These are phyloP conservation scores for Rhizopogon vulgaris DNA, from an alignment of 768 basidiomycete genomes.

Conservation along the genomic window DNA sequence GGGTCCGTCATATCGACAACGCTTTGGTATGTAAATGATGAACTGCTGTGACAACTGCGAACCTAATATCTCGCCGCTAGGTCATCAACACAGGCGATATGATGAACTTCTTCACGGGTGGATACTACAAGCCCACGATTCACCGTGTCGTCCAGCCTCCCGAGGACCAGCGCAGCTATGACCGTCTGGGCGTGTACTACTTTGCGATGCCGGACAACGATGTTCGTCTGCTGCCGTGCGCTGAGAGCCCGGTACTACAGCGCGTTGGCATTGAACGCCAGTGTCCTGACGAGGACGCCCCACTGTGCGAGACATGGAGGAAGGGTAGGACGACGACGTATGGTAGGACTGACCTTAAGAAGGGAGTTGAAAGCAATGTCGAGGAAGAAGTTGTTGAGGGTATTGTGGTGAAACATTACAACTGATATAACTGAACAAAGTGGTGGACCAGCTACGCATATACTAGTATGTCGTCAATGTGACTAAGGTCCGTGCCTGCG, in stretches of 20 bases:
- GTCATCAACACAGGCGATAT: conserved; percentile 31
- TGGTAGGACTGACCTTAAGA: conserved; percentile 24
- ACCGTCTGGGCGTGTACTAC: conserved; percentile 30
- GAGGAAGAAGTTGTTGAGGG: conserved; percentile 30
- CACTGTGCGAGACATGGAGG: conserved; percentile 26
- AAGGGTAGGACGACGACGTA: conserved; percentile 25
- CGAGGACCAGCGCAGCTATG: conserved; percentile 25
- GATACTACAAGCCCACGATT: conserved; percentile 30
- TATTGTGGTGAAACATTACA: conserved; percentile 27
- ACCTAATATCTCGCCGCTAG: conserved; percentile 13
- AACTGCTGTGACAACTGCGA: background rate
- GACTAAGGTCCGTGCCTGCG: background rate
- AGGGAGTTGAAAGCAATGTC: conserved; percentile 17
- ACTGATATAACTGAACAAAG: conserved; percentile 8
- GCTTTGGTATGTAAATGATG: conserved; percentile 21
- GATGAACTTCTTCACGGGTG: conserved; percentile 29
- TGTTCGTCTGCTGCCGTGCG: conserved; percentile 21
- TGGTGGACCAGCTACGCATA: background rate
- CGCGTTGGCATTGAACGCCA: conserved; percentile 24
- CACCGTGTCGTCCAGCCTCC: conserved; percentile 34
- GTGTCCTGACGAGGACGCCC: conserved; percentile 18
- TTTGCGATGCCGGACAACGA: conserved; percentile 29
- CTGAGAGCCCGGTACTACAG: conserved; percentile 26
- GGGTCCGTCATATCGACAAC: conserved; percentile 30
- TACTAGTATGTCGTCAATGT: background rate